Base-by-base conservation (phyloP, 371 early-diverging fungal species). In the Cokeromyces recurvatus region DNA sequence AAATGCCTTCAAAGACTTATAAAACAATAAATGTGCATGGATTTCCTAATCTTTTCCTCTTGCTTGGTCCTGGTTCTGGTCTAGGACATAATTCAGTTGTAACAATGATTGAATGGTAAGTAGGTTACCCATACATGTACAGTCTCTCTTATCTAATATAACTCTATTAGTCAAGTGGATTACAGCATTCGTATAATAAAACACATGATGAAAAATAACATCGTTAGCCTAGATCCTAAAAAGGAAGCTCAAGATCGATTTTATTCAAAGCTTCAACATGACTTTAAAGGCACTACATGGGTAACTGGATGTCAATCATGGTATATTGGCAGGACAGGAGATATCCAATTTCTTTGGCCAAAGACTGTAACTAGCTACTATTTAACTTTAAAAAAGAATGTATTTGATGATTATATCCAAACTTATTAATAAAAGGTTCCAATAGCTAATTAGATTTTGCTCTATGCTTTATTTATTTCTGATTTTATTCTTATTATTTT, bases 51-150 rank as follows among this genome's bases (percentile, higher is more conserved):
- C 41, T 67, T 2, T 76, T 64, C 34, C n/a, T 59, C 6, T 15
- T 68, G 37, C 52, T 71, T n/a, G 76, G 76, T 4, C 73, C 76
- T 23, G 58, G 64, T 32, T 52, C 62, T 31, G 70, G 55, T 0
- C 37, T 68, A 2, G 73, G 71, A 2, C 70, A 71, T 38, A 51
- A 44, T 15, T 60, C 63, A 16, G 68, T 70, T 0, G 39, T 76
- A 2, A 37, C 50, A n/a, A 65, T 63, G 43, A 51, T 59, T 20
- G 76, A 63, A 48, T 37, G 48, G 53, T 57, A 62, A 39, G 38
- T n/a, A n/a, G n/a, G n/a, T n/a, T n/a, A n/a, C n/a, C n/a, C n/a
- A n/a, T n/a, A n/a, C n/a, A n/a, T n/a, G n/a, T n/a, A n/a, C n/a
- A n/a, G n/a, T n/a, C n/a, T n/a, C n/a, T n/a, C n/a, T n/a, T n/a